Base-by-base conservation (phyloP, 441 rosid species). In the Adansonia rubrostipa region DNA sequence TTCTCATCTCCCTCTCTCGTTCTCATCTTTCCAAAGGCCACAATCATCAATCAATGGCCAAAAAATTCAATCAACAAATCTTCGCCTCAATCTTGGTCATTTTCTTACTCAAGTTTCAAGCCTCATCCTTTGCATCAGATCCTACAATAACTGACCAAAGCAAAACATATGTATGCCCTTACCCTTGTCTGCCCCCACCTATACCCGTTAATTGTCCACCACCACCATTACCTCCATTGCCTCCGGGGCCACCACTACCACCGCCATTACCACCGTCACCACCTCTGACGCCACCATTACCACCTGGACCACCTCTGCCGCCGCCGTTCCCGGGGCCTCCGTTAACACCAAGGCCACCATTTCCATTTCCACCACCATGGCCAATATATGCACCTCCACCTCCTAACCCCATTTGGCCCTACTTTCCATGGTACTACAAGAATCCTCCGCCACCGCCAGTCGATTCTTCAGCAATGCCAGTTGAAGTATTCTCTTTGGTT, bases 361-460 rank as follows among this genome's bases (percentile, higher is more conserved):
- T 75, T 0, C 84, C 77, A 4, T 75, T 80, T 0, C 80, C 86
- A 0, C 42, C 73, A 0, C 84, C 87, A 7, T 78, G 81, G 0
- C 68, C 3, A 20, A 2, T 62, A 44, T 20, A 28, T 24, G 79
- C 85, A 6, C 90, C 92, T 47, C 92, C 92, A 10, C 92, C 90
- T 51, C 92, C 92, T 2, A 83, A 87, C 66, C 92, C 90, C 19
- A 84, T 86, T 71, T 53, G 82, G 75, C 88, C 88, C 8, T 85
- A 84, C 57, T 89, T 86, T 50, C 92, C 90, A 17, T 87, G 90
- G 90, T 87, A 86, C 73, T 89, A 86, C 84, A 83, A 69, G 84
- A 53, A 83, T 48, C 90, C 90, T 62, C 87, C 85, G 0, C 86
- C 85, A 1, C 82, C 80, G 1, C 60, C 79, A 2, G 75, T 62